Conservation (phyloP, 2,329 filamentous ascomycete species). For the Apiospora aurea region DNA sequence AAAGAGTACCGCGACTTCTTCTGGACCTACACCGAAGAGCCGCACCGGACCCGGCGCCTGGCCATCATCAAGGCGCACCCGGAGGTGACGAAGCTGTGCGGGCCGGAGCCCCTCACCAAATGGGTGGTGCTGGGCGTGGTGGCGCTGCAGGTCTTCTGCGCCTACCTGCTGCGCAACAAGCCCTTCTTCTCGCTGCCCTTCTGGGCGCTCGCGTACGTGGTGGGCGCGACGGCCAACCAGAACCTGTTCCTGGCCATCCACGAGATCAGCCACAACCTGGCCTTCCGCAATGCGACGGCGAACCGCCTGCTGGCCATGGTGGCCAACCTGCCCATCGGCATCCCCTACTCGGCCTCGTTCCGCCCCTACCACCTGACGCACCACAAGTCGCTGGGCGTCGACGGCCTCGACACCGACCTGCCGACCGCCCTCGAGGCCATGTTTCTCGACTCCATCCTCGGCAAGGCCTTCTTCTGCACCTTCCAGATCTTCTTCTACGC, state of each 20-base stretch:
- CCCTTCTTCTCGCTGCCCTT: constrained; percentile 85
- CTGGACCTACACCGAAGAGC: constrained; percentile 99
- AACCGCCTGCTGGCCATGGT: constrained; percentile 91
- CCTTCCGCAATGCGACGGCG: constrained; percentile 79
- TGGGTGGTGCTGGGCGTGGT: constrained; percentile 89
- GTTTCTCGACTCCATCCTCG: constrained; percentile 91
- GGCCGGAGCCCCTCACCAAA: constrained; percentile 94
- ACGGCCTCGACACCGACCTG: constrained; percentile 94
- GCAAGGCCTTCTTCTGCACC: constrained; percentile 98
- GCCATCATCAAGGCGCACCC: constrained; percentile 99
- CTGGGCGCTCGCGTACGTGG: constrained; percentile 85
- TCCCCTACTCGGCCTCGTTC: constrained; percentile 97
- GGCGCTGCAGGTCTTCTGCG: constrained; percentile 77
- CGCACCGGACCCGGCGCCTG: constrained; percentile 86
- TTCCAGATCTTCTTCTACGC: constrained; percentile 99
- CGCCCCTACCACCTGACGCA: constrained; percentile 97
- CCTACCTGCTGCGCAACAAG: constrained; percentile 78
- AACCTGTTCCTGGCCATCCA: constrained; percentile 98
- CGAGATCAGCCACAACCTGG: constrained; percentile 97
- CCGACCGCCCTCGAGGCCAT: constrained; percentile 90
- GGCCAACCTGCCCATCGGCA: constrained; percentile 93
- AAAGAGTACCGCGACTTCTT: constrained; percentile 75
- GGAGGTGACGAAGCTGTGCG: constrained; percentile 97
- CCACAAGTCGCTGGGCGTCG: constrained; percentile 97
- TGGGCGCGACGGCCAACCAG: constrained; percentile 96